Percentiles rank a stretch among this genome's conserved stretches.
phyloP scores from a whole-genome alignment of 176 grass and related monocot species.

The Aegilops tauschii region DNA sequence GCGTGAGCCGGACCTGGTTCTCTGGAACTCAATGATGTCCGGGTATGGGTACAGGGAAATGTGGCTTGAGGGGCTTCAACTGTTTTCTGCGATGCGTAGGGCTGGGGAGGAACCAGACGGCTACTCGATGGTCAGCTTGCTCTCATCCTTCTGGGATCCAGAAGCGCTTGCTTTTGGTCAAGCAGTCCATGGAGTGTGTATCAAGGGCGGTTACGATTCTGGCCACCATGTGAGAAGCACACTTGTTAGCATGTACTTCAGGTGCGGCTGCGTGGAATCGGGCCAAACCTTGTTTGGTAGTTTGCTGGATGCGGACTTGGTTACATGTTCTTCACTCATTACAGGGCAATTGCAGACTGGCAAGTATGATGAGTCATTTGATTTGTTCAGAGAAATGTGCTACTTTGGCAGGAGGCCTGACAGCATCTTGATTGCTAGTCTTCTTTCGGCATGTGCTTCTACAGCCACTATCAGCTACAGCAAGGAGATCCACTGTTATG shows the following conservation, averaged over 20 bases:
- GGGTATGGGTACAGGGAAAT: conserved; percentile 49
- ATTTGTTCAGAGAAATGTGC: conserved; percentile 51
- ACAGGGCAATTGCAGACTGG: conserved; percentile 40
- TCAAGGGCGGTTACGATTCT: conserved; percentile 56
- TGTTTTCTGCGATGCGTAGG: conserved; percentile 41
- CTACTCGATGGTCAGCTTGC: conserved; percentile 58
- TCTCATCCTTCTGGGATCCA: conserved; percentile 47
- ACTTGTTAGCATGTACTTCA: conserved; percentile 62
- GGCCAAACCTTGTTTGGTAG: conserved; percentile 35
- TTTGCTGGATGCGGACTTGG: conserved; percentile 41
- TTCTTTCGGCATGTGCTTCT: conserved; percentile 56
- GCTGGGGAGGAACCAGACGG: conserved; percentile 40
- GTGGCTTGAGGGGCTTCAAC: conserved; percentile 48
- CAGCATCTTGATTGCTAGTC: conserved; percentile 43
- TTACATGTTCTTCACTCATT: conserved; percentile 70
- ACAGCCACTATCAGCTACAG: conserved; percentile 25
- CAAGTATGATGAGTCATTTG: conserved; percentile 35
- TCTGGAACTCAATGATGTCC: conserved; percentile 67
- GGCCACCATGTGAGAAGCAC: conserved; percentile 54
- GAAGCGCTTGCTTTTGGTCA: conserved; percentile 30
- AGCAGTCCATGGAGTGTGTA: conserved; percentile 49
- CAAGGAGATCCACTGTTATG: conserved; percentile 60
- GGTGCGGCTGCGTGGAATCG: conserved; percentile 40
- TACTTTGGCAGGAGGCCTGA: conserved; percentile 45
- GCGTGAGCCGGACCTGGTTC: conserved; percentile 42